These are phyloP conservation scores for Cyanidiococcus yangmingshanensis DNA, from an alignment of 23 red algal species.

Conservation along the genomic window DNA sequence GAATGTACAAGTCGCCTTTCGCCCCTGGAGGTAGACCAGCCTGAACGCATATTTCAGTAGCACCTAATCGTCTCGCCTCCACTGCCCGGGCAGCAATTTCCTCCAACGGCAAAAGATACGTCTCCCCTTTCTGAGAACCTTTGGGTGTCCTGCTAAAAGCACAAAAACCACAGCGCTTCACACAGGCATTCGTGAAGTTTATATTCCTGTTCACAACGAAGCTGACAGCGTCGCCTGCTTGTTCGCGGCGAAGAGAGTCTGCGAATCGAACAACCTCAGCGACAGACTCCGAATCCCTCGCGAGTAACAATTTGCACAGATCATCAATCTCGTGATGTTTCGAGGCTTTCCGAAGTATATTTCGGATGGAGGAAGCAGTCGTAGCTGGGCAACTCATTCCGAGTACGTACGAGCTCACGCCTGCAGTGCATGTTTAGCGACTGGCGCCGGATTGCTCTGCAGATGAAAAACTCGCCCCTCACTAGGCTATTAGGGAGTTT, in stretches of 20 bases:
- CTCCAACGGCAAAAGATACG: not conserved
- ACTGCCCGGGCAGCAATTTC: not conserved
- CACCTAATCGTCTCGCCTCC: not conserved
- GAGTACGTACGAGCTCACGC: no score
- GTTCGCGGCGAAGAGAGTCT: not conserved
- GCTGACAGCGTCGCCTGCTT: not conserved
- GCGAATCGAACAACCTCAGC: not conserved
- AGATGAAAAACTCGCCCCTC: no score
- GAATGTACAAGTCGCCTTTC: not conserved
- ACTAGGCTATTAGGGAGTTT: no score
- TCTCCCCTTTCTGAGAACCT: not conserved
- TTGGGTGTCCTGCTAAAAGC: not conserved
- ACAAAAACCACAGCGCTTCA: constrained; percentile 19
- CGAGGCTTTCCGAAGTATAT: not conserved
- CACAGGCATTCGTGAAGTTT: constrained; percentile 16
- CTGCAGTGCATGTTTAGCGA: no score
- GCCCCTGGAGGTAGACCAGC: not conserved
- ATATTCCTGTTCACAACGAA: constrained; percentile 19
- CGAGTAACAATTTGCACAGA: not conserved
- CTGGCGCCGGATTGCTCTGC: no score
- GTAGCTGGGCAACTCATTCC: no score
- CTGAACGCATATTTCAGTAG: constrained; percentile 10
- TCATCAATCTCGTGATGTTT: not conserved
- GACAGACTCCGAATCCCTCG: not conserved
- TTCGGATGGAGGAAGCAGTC: no score